Percentiles rank a stretch among this genome's conserved stretches.
These are phyloP conservation scores for Ophiosphaerella narmari DNA, from an alignment of 2,329 filamentous ascomycete genomes.

Conservation along the genomic window DNA sequence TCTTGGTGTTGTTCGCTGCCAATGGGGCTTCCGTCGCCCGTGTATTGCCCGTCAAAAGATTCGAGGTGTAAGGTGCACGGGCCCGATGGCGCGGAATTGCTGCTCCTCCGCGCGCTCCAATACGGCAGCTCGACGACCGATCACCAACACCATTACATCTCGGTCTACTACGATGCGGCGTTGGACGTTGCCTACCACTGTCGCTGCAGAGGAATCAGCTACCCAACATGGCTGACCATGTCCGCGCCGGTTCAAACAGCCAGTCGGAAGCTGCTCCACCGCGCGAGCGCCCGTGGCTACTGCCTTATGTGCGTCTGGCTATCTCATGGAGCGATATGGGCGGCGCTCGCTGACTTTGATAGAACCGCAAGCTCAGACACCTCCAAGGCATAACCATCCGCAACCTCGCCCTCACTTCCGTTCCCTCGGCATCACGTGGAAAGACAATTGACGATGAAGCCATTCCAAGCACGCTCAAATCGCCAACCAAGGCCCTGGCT, in stretches of 20 bases:
- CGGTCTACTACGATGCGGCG: conserved; percentile 17
- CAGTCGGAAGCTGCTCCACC: conserved; percentile 19
- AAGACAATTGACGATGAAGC: conserved; percentile 78
- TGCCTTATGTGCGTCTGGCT: conserved; percentile 38
- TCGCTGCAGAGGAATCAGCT: conserved; percentile 5
- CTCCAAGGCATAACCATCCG: conserved; percentile 84
- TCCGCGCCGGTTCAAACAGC: conserved; percentile 7
- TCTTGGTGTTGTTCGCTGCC: conserved; percentile 9
- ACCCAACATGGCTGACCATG: conserved; percentile 32
- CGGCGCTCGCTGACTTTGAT: neutral
- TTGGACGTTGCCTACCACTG: conserved; percentile 3
- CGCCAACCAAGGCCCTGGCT: conserved; percentile 68
- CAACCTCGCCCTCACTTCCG: conserved; percentile 73
- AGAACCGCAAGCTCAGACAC: conserved; percentile 89
- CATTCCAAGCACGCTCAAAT: conserved; percentile 68
- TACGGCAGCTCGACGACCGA: conserved; percentile 20
- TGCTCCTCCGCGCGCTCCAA: conserved; percentile 20
- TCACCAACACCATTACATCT: neutral
- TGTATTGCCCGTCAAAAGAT: conserved; percentile 12
- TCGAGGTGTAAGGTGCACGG: conserved; percentile 9
- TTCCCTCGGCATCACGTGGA: conserved; percentile 53
- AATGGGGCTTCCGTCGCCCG: conserved; percentile 6
- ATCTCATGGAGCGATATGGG: too few species aligned
- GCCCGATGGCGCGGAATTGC: conserved; percentile 14
- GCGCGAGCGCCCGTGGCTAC: conserved; percentile 45